Conservation (phyloP, 805 yeast genomes). For the Candida pseudoglaebosa region DNA sequence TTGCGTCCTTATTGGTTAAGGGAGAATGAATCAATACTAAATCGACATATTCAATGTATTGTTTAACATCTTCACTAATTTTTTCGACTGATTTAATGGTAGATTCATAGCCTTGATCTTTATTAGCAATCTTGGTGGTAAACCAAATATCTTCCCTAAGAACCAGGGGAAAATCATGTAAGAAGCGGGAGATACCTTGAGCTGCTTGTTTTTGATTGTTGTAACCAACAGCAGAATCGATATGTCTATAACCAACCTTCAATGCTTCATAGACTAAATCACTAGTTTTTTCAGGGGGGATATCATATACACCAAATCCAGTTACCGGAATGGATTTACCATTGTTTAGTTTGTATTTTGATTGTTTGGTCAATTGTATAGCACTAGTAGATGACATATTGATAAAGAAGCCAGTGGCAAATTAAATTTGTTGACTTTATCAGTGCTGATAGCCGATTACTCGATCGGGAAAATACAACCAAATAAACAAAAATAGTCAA, state of each 20-base stretch:
- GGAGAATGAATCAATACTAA: constrained; percentile 54
- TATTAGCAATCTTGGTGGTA: constrained; percentile 31
- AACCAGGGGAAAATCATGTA: constrained; percentile 39
- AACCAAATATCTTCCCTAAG: constrained; percentile 32
- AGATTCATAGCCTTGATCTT: constrained; percentile 33
- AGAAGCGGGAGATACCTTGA: constrained; percentile 52
- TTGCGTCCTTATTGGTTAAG: constrained; percentile 23
- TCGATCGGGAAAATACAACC: not conserved
- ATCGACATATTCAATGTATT: constrained; percentile 35
- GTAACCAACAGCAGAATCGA: constrained; percentile 71
- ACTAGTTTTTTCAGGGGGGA: constrained; percentile 35
- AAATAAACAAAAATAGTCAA: too few relatives aligned
- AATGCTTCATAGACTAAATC: constrained; percentile 55
- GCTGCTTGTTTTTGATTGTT: constrained; percentile 60
- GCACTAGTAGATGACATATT: constrained; percentile 26
- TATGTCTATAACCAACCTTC: constrained; percentile 64
- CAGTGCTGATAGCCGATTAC: not conserved
- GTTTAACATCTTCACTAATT: constrained; percentile 29
- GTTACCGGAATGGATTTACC: constrained; percentile 54
- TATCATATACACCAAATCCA: constrained; percentile 52
- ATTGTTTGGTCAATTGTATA: constrained; percentile 30
- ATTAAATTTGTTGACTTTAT: not conserved
- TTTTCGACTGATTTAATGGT: constrained; percentile 25
- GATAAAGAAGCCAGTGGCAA: not conserved
- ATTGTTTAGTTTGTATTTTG: constrained; percentile 45